Base-by-base conservation (phyloP, 352 stramenopile genomes). In the Globisporangium rhizosaccharum region DNA sequence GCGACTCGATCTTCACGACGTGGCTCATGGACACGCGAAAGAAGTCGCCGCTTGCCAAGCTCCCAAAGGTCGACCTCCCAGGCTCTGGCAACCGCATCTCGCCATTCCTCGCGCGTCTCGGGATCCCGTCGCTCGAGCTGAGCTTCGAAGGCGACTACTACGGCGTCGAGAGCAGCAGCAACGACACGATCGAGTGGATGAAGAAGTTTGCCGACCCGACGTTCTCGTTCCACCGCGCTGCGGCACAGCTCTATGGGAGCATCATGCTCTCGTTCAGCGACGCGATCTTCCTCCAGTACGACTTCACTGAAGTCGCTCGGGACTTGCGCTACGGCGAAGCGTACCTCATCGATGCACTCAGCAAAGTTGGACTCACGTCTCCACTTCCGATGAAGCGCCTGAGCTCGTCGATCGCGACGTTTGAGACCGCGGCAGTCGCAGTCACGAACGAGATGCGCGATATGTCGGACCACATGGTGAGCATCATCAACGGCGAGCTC, bases 271-370 rank as follows among this genome's bases (percentile, higher is more conserved):
- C 76, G 23, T 90, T 90, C 62, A 90, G 76, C 36, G 80, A 94
- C 62, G 65, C 82, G 1, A 72, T 92, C n/a, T 94, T 94, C 45
- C 39, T 94, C 17, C 84, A 87, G 64, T 94, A 94, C 65, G 84
- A 94, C 61, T 94, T 94, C 62, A 87, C 73, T 0, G 84, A 92
- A 56, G 67, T 91, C 18, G 83, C 84, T 3, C 79, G 82, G 7
- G 80, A 92, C 33, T 56, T 94, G 25, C 82, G 82, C 12, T 65
- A 74, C 37, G 84, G 80, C 15, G 75, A 94, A 48, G 65, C 70
- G 30, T 78, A 88, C 41, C 50, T 94, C 8, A 53, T 70, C 3
- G 57, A 72, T 30, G 80, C 75, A 7, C 59, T 94, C n/a, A 51
- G 45, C 41, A 71, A 62, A 12, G 58, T 72, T 30, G 65, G 66